Base-by-base conservation (phyloP, 495 filamentous ascomycete genomes). In the Oleoguttula mirabilis region DNA sequence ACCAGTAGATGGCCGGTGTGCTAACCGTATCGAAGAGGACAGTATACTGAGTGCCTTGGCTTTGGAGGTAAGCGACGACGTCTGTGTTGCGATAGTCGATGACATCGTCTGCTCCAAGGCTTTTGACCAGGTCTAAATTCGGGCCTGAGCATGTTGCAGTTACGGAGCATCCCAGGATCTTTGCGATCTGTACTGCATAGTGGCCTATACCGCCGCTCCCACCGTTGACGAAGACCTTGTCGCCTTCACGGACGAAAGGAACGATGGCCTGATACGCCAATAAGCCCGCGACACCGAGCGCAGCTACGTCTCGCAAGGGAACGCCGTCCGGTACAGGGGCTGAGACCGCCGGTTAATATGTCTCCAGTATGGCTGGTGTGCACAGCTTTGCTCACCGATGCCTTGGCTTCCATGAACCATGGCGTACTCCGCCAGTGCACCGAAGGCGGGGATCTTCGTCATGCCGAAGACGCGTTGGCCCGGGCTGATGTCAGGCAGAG, bases 101-200 rank as follows among this genome's bases (percentile, higher is more conserved):
- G 2, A 82, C 66, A 40, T 77, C 70, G 49, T 84, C 77, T 3
- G 79, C 80, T 0, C 80, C 80, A 1, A 84, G 58, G 10, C 55
- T 55, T 24, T 62, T 62, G 50, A 72, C 75, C 10, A 61, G 36
- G 25, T 58, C 51, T 10, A 54, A 45, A 36, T 63, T 63, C 12
- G 34, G 32, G 4, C 44, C 41, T 0, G 58, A 61, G 45, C 60
- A 63, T 7, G 55, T 41, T 1, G 50, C 45, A 10, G 55, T 57
- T 21, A 64, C 60, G 25, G 54, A 38, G 21, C 55, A 59, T 0
- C 57, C 60, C 8, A 55, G 14, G 2, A 33, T 40, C 34, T 62
- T 62, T 3, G 55, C 57, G 22, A 62, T 55, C 39, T 64, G 60
- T 30, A 64, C 57, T 0, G 24, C 48, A 14, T 48, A 60, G 0